phyloP scores from a whole-genome alignment of 768 basidiomycete genomes.

The Pleurotus tuoliensis region DNA sequence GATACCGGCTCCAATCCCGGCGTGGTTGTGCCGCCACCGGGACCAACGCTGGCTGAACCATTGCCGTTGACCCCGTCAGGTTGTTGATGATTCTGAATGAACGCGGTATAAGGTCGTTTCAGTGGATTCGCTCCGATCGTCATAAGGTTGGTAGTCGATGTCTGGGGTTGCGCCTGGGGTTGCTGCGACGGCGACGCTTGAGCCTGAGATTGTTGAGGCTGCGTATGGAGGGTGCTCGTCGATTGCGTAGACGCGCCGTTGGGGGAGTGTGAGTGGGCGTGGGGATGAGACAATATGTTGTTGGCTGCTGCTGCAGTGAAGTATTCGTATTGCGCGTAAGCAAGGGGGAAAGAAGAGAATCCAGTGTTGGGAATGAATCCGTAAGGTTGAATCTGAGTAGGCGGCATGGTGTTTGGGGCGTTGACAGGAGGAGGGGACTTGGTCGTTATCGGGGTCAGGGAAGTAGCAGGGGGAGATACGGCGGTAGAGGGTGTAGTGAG shows the following conservation, averaged over 20 bases:
- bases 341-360: slow-evolving; percentile 12
- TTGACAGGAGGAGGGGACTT: slow-evolving; percentile 10
- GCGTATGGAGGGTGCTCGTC: neutral
- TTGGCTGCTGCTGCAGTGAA: neutral
- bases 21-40: slow-evolving; percentile 11
- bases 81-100: slow-evolving; percentile 13
- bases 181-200: slow-evolving; percentile 10
- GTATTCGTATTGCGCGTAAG: slow-evolving; percentile 17
- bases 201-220: neutral
- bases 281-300: neutral
- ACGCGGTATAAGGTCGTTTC: slow-evolving; percentile 9
- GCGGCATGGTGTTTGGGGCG: slow-evolving; percentile 12
- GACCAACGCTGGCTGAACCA: slow-evolving; percentile 3
- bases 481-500: slow-evolving; percentile 4
- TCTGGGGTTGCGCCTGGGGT: slow-evolving; percentile 10
- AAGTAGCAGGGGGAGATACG: slow-evolving; percentile 7
- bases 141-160: neutral
- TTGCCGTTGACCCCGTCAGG: slow-evolving; percentile 7
- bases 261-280: neutral
- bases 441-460: slow-evolving; percentile 2
- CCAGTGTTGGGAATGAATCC: slow-evolving; percentile 11
- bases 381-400: slow-evolving; percentile 13
- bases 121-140: slow-evolving; percentile 5
- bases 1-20: slow-evolving; percentile 30
- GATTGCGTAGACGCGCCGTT: neutral